Conservation (phyloP, 495 filamentous ascomycete species). For the Aspergillus carlsbadensis region DNA sequence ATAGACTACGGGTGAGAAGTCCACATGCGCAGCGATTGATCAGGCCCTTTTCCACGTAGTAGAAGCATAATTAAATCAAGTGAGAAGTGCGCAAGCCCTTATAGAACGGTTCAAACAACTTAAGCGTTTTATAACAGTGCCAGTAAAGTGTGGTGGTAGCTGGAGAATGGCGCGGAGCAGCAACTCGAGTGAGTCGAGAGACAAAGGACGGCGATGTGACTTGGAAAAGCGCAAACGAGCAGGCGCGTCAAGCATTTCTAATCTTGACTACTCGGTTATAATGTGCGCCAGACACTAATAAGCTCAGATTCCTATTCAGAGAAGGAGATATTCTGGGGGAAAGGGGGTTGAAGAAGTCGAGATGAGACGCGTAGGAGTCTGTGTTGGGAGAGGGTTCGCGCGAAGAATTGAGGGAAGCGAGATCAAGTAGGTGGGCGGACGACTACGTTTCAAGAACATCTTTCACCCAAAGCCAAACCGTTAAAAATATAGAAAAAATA, state of each 20-base stretch:
- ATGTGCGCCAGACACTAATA: background rate
- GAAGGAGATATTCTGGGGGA: background rate
- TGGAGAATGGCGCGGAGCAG: background rate
- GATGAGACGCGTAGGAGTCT: conserved; percentile 8
- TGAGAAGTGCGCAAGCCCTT: background rate
- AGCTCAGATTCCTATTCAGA: background rate
- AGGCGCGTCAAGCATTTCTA: background rate
- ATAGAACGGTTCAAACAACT: background rate
- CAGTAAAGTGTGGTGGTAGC: background rate
- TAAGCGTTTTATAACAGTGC: background rate
- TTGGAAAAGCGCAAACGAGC: background rate
- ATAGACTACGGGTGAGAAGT: background rate
- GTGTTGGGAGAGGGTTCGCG: conserved; percentile 9
- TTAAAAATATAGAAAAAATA: conserved; percentile 9
- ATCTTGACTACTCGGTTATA: background rate
- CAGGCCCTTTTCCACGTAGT: background rate
- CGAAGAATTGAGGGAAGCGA: conserved; percentile 5
- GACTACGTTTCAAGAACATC: conserved; percentile 1
- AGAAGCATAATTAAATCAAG: background rate
- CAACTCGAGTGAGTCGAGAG: background rate
- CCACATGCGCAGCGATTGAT: background rate
- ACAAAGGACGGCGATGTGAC: background rate
- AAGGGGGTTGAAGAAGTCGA: conserved; percentile 2
- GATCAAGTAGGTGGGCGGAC: conserved; percentile 3
- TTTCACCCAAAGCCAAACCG: background rate